Base-by-base conservation (phyloP, 2,329 filamentous ascomycete genomes). In the Fusarium proliferatum region DNA sequence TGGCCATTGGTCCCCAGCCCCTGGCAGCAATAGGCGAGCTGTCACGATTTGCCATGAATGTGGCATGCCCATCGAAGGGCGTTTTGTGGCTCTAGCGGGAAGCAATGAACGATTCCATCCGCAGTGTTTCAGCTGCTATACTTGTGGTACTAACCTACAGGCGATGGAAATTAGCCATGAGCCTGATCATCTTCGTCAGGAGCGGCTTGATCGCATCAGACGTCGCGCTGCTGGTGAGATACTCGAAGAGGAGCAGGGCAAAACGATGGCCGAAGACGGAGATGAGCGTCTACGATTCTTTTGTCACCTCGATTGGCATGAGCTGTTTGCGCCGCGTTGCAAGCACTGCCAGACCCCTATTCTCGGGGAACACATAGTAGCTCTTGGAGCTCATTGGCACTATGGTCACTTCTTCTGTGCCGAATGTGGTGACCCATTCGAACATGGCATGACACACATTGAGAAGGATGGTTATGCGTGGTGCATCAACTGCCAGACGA, bases 371-470 rank as follows among this genome's bases (percentile, higher is more conserved):
- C 94, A 98, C 75, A 92, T 98, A 38, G 92, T 98, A 19, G 96
- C 96, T 3, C 94, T 97, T 64, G 96, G 96, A 2, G 90, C 92
- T n/a, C 95, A 97, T 83, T 99, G 94, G 94, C 96, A 99, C 82
- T 93, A 94, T 60, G 96, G 96, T 0, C 96, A 99, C 84, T 99
- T 99, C 85, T 99, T 99, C 88, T 99, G 96, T 80, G 96, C 96
- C 46, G 95, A 99, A 86, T 99, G 96, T 81, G 96, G 96, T 75
- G 96, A 99, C 84, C 96, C 96, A 1, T 99, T 99, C 80, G 94
- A 88, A 74, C 86, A 87, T 53, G 89, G 89, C 67, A 89, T 88
- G 84, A 92, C 90, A 51, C 90, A 92, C 78, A 91, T 99, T 62
- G 96, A 99, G 81, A 97, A 97, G 83, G 96, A 98, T 76, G 96